A percentile compares a stretch with the other conserved stretches of the same genome.
phyloP scores from a whole-genome alignment of 306 rosid genomes.

The Sphenostylis stenocarpa region DNA sequence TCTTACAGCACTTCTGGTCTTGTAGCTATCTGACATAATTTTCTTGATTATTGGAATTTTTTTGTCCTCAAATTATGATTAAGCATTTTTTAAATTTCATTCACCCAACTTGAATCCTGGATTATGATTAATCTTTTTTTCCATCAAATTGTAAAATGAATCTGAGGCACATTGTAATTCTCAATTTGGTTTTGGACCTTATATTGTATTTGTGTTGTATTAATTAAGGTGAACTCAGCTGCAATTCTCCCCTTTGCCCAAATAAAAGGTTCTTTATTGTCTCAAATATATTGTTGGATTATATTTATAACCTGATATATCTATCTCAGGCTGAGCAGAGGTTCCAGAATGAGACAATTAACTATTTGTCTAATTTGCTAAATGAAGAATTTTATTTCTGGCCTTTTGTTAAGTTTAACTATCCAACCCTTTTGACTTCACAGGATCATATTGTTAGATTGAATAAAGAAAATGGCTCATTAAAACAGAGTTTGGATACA shows the following conservation, averaged over 20 bases:
- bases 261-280: constrained; percentile 7
- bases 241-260: not conserved
- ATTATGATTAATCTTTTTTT: constrained; percentile 5
- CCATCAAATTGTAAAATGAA: not conserved
- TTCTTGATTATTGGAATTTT: not conserved
- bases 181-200: constrained; percentile 13
- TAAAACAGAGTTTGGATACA: constrained; percentile 75
- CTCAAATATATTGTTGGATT: constrained; percentile 8
- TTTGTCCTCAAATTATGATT: constrained; percentile 2
- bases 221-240: constrained; percentile 26
- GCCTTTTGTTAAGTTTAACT: constrained; percentile 23
- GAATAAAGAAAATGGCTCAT: constrained; percentile 77
- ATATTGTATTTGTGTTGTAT: not conserved
- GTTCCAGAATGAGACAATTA: not conserved
- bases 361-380: not conserved
- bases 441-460: constrained; percentile 77
- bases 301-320: not conserved
- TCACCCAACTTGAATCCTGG: constrained; percentile 11
- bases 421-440: constrained; percentile 33
- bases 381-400: not conserved
- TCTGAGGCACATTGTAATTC: not conserved
- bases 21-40: not conserved
- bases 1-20: not conserved
- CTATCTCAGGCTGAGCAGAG: constrained; percentile 1
- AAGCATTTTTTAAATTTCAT: not conserved